Evolutionary conservation across 2,329 filamentous ascomycete genomes (phyloP), one percentile per base, ranked within the genome.

Genomic region (Verticillium nonalfalfae): DNA sequence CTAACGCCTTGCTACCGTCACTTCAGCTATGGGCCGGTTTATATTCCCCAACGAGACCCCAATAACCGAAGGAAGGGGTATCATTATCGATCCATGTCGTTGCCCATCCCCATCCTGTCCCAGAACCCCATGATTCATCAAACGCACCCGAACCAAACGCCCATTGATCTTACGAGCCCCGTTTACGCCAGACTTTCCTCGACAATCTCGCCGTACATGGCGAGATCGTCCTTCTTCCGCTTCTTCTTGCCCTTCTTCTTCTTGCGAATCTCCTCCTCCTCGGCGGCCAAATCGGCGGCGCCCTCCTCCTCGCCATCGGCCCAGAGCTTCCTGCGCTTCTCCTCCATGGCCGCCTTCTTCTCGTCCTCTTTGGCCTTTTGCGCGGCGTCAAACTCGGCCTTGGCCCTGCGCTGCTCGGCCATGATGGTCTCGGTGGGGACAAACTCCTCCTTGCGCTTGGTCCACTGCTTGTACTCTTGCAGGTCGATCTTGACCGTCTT

Each of bases 401-500:
- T 74, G 39, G 74, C 74, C 63, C 75, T 76, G 62, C 76, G 78
- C 69, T 81, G 80, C 71, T 87, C 85, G 10, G 79, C 83, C 66
- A 83, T 76, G 65, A 87, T 84, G 57, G 74, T 77, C 68, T 81
- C 83, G 21, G 85, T 79, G 52, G 80, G 76, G 67, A 83, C 81
- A 66, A 85, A 84, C 71, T 83, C 79, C 58, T 76, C 70, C 34
- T 79, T 81, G 45, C 45, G 45, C 57, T 64, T 65, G 0, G 82
- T 81, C 57, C 79, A 74, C n/a, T 76, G 74, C 69, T 83, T 79
- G 75, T 86, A 88, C 72, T 85, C 83, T 38, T 86, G 83, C 33
- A 88, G 74, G 68, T 87, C 80, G 65, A 89, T 86, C 68, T 74
- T 75, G 54, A 81, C 77, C 35, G 79, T 80, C 74, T 86, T 84